These are phyloP conservation scores for Phytophthora sp. DNA, from an alignment of 352 stramenopile genomes.

Conservation along the genomic window DNA sequence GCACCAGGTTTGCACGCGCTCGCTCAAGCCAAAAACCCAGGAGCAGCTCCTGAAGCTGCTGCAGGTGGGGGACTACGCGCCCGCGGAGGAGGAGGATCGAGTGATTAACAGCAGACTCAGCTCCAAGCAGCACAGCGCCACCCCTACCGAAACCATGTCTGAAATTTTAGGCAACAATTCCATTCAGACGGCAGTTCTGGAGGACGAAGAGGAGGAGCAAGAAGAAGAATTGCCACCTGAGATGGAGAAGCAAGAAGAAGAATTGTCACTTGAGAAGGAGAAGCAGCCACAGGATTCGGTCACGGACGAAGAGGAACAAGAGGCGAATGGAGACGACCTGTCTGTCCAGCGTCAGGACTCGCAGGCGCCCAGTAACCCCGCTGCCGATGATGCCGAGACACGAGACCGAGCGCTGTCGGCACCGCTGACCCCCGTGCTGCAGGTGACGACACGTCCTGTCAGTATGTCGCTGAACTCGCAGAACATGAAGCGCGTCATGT, in stretches of 20 bases:
- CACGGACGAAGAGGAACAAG: conserved; percentile 26
- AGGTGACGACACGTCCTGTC: conserved; percentile 20
- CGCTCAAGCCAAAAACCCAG: conserved; percentile 51
- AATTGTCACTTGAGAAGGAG: conserved; percentile 7
- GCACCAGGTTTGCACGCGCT: conserved; percentile 48
- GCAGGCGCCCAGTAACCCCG: conserved; percentile 17
- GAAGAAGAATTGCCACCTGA: neutral
- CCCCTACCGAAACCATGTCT: conserved; percentile 24
- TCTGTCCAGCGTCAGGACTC: conserved; percentile 11
- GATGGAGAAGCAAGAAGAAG: conserved; percentile 7
- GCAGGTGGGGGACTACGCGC: conserved; percentile 60
- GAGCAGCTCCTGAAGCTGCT: conserved; percentile 64
- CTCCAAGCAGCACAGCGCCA: conserved; percentile 29
- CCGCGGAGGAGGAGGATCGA: conserved; percentile 30
- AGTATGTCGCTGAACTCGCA: conserved; percentile 24
- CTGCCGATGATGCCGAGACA: conserved; percentile 14
- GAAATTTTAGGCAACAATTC: conserved; percentile 29
- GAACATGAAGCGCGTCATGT: conserved; percentile 35
- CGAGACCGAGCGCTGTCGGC: conserved; percentile 18
- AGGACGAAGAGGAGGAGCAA: conserved; percentile 15
- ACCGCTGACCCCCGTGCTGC: conserved; percentile 13
- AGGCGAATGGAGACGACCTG: neutral
- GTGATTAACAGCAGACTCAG: conserved; percentile 33
- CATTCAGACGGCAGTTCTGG: conserved; percentile 8
- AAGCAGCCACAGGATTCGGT: conserved; percentile 20